A percentile compares a stretch with the other conserved stretches of the same genome.
Conservation (phyloP, 208 protist species). For the Crithidia bombi region DNA sequence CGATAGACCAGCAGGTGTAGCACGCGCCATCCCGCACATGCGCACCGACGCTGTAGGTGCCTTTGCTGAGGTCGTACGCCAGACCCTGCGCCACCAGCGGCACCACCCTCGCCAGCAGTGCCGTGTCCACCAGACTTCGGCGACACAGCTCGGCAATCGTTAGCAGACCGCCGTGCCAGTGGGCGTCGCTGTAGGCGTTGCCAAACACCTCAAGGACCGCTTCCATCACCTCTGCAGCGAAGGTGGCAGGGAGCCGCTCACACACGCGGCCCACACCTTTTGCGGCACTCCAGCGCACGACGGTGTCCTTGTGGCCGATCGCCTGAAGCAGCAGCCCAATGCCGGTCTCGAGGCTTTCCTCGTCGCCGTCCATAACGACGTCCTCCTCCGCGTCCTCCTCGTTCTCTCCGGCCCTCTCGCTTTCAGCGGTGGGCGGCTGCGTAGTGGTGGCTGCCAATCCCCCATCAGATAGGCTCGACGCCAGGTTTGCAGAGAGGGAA, state of each 20-base stretch:
- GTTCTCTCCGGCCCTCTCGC: not conserved
- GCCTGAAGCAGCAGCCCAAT: slow-evolving; percentile 74
- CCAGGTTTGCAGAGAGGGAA: slow-evolving; percentile 75
- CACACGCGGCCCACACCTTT: slow-evolving; percentile 97
- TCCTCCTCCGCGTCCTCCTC: slow-evolving; percentile 33
- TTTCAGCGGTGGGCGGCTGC: not conserved
- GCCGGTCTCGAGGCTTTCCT: slow-evolving; percentile 78
- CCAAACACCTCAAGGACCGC: slow-evolving; percentile 82
- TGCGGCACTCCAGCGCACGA: slow-evolving; percentile 97
- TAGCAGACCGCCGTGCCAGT: slow-evolving; percentile 97
- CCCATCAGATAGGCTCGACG: slow-evolving; percentile 1
- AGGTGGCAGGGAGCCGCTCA: slow-evolving; percentile 83
- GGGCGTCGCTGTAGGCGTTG: slow-evolving; percentile 59
- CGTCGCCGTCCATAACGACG: slow-evolving; percentile 57
- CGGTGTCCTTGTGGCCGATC: slow-evolving; percentile 90
- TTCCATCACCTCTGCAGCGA: slow-evolving; percentile 92
- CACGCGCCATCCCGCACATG: slow-evolving; percentile 98
- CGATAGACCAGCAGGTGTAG: slow-evolving; percentile 99
- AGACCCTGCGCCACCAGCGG: slow-evolving; percentile 83
- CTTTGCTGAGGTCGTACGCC: slow-evolving; percentile 94
- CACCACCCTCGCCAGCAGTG: slow-evolving; percentile 78
- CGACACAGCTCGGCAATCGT: slow-evolving; percentile 96
- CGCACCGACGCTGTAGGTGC: slow-evolving; percentile 95
- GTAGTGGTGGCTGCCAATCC: not conserved
- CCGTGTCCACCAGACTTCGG: slow-evolving; percentile 91